Evolutionary conservation across 176 grass and related monocot species (phyloP).

Genomic region (Melocanna baccifera): DNA sequence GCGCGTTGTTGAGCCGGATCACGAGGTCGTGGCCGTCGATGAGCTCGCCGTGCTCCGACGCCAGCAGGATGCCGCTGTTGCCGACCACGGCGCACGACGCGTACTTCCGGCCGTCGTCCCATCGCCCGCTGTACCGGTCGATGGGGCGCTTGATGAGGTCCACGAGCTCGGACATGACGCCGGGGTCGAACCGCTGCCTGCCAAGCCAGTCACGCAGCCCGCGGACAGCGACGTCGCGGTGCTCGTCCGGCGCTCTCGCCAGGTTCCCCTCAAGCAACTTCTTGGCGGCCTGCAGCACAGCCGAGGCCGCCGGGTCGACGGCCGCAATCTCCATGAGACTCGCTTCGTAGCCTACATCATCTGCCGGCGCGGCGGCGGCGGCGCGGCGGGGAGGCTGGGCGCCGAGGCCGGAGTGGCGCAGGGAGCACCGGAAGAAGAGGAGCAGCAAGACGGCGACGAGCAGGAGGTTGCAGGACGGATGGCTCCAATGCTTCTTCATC

Average conservation of each 20-base stretch:
- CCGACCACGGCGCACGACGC: conserved; percentile 73
- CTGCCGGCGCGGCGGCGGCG: neutral
- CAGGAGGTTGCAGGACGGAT: neutral
- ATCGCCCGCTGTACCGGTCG: conserved; percentile 30
- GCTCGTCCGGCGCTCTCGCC: conserved; percentile 5
- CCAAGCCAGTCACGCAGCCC: conserved; percentile 46
- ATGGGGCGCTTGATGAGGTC: conserved; percentile 71
- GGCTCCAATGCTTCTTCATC: conserved; percentile 50
- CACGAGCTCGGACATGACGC: conserved; percentile 65
- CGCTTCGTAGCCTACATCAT: conserved; percentile 10
- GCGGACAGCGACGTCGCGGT: conserved; percentile 28
- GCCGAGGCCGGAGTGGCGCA: neutral
- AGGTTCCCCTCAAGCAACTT: conserved; percentile 27
- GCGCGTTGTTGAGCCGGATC: conserved; percentile 87
- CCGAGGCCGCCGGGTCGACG: conserved; percentile 44
- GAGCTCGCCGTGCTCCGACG: conserved; percentile 39
- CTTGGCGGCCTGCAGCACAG: conserved; percentile 30
- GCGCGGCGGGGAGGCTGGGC: neutral
- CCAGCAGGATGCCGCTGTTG: conserved; percentile 71
- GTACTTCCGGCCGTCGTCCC: conserved; percentile 7
- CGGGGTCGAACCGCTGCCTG: conserved; percentile 45
- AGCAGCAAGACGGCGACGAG: conserved; percentile 34
- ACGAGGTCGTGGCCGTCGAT: conserved; percentile 74
- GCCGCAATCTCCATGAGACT: conserved; percentile 39
- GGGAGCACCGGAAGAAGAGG: conserved; percentile 37